Evolutionary conservation across 345 rosid genomes (phyloP).

Genomic region (Eucalyptus virginea): DNA sequence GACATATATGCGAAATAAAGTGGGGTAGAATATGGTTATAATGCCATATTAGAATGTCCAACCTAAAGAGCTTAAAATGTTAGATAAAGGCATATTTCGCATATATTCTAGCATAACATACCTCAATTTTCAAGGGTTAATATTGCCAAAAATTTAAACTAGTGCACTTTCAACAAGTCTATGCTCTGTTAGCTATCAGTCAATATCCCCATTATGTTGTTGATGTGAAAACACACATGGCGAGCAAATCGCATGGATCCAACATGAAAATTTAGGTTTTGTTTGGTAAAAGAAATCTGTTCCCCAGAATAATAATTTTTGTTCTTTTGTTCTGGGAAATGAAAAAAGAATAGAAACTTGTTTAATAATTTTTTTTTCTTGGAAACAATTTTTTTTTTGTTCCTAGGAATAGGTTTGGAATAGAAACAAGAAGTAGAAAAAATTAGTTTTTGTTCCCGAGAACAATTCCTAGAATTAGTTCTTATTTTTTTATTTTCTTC

Average conservation of each 20-base stretch:
- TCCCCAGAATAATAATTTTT: fast-evolving
- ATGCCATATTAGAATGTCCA: not conserved
- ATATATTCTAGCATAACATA: not conserved
- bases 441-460: fast-evolving
- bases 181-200: not conserved
- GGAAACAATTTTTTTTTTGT: no score
- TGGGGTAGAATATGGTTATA: not conserved
- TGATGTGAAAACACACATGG: not conserved
- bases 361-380: no score
- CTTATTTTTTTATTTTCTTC: no score
- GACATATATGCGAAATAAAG: not conserved
- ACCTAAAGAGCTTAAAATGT: not conserved
- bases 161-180: not conserved
- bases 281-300: no score
- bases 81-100: not conserved
- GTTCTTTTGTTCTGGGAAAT: fast-evolving
- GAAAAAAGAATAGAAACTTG: no score
- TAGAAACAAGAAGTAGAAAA: fast-evolving
- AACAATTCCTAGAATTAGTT: no score
- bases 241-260: not conserved
- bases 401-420: fast-evolving
- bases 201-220: not conserved
- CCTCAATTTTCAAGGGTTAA: not conserved
- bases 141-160: not conserved
- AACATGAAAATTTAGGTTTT: no score